phyloP scores from a whole-genome alignment of 2,329 filamentous ascomycete species.

The Cryphonectria parasitica region DNA sequence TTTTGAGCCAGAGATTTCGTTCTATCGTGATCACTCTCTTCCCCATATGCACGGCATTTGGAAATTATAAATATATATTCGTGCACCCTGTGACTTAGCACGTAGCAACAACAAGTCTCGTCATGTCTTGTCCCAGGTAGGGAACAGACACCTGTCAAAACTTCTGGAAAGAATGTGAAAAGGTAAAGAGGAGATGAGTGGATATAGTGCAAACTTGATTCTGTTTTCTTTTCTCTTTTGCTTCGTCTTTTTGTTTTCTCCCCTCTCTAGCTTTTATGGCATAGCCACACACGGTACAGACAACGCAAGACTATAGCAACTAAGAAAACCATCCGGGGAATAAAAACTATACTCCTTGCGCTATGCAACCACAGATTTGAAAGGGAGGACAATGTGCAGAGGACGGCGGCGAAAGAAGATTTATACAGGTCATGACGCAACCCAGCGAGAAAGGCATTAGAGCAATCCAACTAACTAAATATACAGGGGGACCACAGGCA shows the following conservation, averaged over 20 bases:
- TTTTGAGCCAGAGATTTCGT: conserved; percentile 3
- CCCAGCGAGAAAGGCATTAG: conserved; percentile 11
- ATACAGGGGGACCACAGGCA: not conserved
- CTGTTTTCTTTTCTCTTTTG: not conserved
- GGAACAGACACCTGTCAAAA: not conserved
- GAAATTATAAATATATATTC: not conserved
- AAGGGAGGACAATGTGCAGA: conserved; percentile 20
- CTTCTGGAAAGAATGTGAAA: not conserved
- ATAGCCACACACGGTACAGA: not conserved
- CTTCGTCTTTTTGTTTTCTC: not conserved
- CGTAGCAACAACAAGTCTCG: not conserved
- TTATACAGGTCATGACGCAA: conserved; percentile 17
- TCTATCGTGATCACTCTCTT: conserved; percentile 16
- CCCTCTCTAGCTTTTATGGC: not conserved
- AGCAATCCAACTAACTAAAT: not conserved
- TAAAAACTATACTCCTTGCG: conserved; percentile 19
- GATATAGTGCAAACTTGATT: not conserved
- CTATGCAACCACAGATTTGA: conserved; percentile 23
- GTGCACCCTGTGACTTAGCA: not conserved
- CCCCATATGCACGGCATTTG: not conserved
- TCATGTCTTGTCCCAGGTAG: not conserved
- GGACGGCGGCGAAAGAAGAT: conserved; percentile 6
- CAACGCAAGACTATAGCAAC: not conserved
- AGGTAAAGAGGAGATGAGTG: not conserved
- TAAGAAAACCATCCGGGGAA: conserved; percentile 1